Base-by-base conservation (phyloP, 1,139 yeast genomes). In the Taiozyma sp. region DNA sequence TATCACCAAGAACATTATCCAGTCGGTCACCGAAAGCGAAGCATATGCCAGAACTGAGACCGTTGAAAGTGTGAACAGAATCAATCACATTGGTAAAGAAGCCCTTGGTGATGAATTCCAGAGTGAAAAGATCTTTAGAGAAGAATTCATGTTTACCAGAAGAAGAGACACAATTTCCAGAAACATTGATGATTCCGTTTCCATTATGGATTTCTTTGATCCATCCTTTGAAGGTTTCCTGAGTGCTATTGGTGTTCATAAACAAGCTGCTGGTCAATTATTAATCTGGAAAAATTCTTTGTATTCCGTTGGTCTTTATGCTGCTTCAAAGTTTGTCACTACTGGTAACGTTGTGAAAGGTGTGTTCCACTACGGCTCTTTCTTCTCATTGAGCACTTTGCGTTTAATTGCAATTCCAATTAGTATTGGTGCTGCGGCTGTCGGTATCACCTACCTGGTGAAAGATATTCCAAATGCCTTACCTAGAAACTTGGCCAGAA, bases 391-490 rank as follows among this genome's bases (percentile, higher is more conserved):
- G 51, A 59, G 54, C 4, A 62, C 72, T 0, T 49, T 71, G 8
- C 62, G 59, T 19, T 59, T 62, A n/a, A 50, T 70, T 7, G 62
- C 69, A 4, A 60, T 70, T 1, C 70, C 74, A 5, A 9, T 82
- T 0, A 59, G 78, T 1, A 58, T 84, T 6, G 74, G 84, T 16
- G 79, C 80, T 1, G 70, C 83, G 5, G 78, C 84, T 1, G 74
- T 83, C 30, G 80, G 91, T 0, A 70, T 82, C 1, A 83, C 84
- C 43, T 90, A 88, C 61, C 67, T 91, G 54, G 71, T 90, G 13
- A 74, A 76, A 51, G 99, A 93, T 66, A 82, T 95, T 19, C 97
- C 97, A 2, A 80, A 87, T 60, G 96, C 98, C 0, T 80, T 89
- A 61, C 96, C 97, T 27, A 76, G 91, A 60, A 91, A 91, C 53